These are phyloP conservation scores for Bonia amplexicaulis DNA, from an alignment of 176 grass and related monocot species.

Conservation along the genomic window DNA sequence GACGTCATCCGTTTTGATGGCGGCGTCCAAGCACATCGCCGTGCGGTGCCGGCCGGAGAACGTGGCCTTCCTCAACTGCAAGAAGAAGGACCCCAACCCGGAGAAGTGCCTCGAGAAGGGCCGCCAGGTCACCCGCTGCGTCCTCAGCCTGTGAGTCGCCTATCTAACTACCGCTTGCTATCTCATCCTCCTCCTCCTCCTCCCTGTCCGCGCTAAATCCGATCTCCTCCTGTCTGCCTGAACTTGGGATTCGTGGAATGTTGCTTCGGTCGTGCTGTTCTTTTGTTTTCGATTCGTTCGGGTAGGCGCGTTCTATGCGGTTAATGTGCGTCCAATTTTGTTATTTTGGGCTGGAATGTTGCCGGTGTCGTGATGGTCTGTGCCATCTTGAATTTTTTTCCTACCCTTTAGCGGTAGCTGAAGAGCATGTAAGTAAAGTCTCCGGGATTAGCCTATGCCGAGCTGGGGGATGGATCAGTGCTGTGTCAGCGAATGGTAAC, in stretches of 20 bases:
- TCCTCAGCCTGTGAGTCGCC: slow-evolving; percentile 66
- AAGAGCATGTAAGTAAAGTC: not conserved
- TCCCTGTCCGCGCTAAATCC: not conserved
- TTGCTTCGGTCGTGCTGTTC: not conserved
- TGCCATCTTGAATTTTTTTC: not conserved
- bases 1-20: slow-evolving; percentile 81
- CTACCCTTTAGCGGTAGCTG: not conserved
- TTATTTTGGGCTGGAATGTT: not conserved
- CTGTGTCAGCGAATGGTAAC: not conserved
- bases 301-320: not conserved
- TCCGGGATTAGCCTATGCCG: not conserved
- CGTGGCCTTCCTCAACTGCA: slow-evolving; percentile 90
- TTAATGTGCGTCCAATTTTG: not conserved
- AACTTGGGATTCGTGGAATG: slow-evolving; percentile 17
- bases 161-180: not conserved
- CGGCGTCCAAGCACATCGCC: slow-evolving; percentile 82
- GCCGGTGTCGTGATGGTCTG: not conserved
- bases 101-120: slow-evolving; percentile 93
- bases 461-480: not conserved
- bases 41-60: slow-evolving; percentile 75
- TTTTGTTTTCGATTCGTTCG: not conserved
- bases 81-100: slow-evolving; percentile 91
- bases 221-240: not conserved
- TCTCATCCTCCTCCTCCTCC: not conserved
- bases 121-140: slow-evolving; percentile 69